Evolutionary conservation across 176 grass and related monocot species (phyloP), one percentile per base, ranked within the genome.

Genomic region (Lolium multiflorum): DNA sequence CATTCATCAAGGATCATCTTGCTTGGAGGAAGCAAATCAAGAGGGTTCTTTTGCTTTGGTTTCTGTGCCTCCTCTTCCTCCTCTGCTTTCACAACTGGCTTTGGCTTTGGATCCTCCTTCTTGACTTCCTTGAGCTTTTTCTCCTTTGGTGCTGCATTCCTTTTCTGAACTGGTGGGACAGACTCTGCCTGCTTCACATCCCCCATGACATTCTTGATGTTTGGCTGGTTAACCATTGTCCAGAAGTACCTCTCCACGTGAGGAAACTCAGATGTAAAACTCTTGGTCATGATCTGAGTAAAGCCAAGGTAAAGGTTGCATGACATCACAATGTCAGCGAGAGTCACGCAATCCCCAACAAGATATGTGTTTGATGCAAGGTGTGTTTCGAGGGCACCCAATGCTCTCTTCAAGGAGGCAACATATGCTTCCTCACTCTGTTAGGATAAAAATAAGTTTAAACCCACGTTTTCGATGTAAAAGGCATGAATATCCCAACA

Each of bases 1-100:
- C 95, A 97, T 46, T 98, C 95, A 74, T 98, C 95, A 39, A 97
- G 89, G 65, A 97, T 72, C 95, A 97, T 97, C 82, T 89, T 94
- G 71, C 95, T 97, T 14, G 93, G 93, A 35, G 95, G 93, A 25
- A 98, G 89, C 87, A 91, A 76, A 80, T 98, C 95, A 20, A 98
- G 86, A 37, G 95, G 89, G 79, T 98, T 98, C 69, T 98, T 98
- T 1, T 89, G 82, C 50, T 98, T 98, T 20, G 89, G 93, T 37
- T 95, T 98, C 2, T 93, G 95, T 82, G 91, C 91, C 52, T 90
- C 92, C 76, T 92, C 90, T 82, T 97, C 95, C 38, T 93, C 92
- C 51, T 80, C 77, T 58, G 24, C 16, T 51, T 81, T 57, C 79
- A 90, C 89, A 43, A 21, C 57, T 22, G 13, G 85, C 82, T 91